Base-by-base conservation (phyloP, 495 filamentous ascomycete genomes). In the Neurospora sp. region DNA sequence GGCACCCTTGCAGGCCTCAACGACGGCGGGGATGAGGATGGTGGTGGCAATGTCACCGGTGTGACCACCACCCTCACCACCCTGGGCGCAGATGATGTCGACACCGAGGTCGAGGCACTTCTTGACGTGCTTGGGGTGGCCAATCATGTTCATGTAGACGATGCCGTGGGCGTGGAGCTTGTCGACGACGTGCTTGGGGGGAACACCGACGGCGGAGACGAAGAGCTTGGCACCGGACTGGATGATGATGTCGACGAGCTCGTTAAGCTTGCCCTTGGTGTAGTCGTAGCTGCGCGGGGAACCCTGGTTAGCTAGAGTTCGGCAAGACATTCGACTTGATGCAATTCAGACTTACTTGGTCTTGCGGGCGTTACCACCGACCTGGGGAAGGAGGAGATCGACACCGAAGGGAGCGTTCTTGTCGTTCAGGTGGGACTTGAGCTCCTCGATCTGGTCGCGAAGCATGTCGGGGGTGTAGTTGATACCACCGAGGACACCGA, bases 61-160 rank as follows among this genome's bases (percentile, higher is more conserved):
- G 82, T 95, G 92, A 0, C 92, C 92, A 27, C 92, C 92, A 4
- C 92, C 92, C 81, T 95, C 92, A 70, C 91, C 91, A 16, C 92
- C 92, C 85, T 95, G 92, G 31, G 92, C 90, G 80, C 93, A 96
- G 42, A 97, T 91, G 77, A 97, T 90, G 81, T 97, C 94, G 41
- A 94, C 92, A 77, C 96, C 96, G 70, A 93, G 88, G 23, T 93
- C 95, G 72, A 99, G 86, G 81, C 92, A 92, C 88, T 98, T 98
- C 81, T 91, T 87, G 69, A 97, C 94, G 85, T 99, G 96, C 89
- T 99, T 99, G 76, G 96, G 96, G 88, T 98, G 96, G 72, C 95
- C 96, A 81, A 99, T 96, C 96, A 99, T 99, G 90, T 99, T 99
- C 96, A 99, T 99, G 89, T 95, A 97, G 72, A 97, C 87, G 74